These are phyloP conservation scores for Coffea eugenioides DNA, from an alignment of 257 asterid species.

Conservation along the genomic window DNA sequence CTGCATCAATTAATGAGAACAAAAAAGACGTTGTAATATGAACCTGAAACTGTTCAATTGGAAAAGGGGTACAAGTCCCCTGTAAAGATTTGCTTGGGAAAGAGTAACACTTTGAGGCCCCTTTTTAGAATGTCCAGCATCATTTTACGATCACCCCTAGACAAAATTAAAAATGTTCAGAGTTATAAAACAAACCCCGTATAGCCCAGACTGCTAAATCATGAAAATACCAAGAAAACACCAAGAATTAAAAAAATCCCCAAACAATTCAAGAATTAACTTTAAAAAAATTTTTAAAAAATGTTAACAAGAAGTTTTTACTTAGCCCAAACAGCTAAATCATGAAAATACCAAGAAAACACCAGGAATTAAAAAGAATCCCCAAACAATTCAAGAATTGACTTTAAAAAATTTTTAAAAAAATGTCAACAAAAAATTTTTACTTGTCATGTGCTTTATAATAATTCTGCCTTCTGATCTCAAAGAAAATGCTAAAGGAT, in stretches of 20 bases:
- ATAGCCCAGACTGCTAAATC: too few species aligned
- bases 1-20: slow-evolving; percentile 17
- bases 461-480: slow-evolving; percentile 56
- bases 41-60: slow-evolving; percentile 53
- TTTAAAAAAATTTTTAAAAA: too few species aligned
- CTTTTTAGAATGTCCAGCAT: slow-evolving; percentile 53
- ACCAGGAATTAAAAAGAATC: too few species aligned
- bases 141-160: slow-evolving; percentile 47
- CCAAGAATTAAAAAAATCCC: not conserved
- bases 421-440: not conserved
- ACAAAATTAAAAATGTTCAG: slow-evolving; percentile 6
- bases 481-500: slow-evolving; percentile 57
- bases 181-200: not conserved
- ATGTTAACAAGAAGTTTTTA: too few species aligned
- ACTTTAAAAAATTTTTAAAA: too few species aligned
- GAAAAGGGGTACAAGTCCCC: slow-evolving; percentile 45
- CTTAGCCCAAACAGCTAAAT: too few species aligned
- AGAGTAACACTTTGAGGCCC: slow-evolving; percentile 47
- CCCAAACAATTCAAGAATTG: too few species aligned
- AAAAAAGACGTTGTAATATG: not conserved
- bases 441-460: slow-evolving; percentile 64
- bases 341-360: too few species aligned
- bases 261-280: too few species aligned
- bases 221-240: not conserved
- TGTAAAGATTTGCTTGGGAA: slow-evolving; percentile 39